Percentiles rank a stretch among this genome's conserved stretches.
Evolutionary conservation across 192 early-diverging fungal genomes (phyloP).

Genomic region (Martensiomyces pterosporus): DNA sequence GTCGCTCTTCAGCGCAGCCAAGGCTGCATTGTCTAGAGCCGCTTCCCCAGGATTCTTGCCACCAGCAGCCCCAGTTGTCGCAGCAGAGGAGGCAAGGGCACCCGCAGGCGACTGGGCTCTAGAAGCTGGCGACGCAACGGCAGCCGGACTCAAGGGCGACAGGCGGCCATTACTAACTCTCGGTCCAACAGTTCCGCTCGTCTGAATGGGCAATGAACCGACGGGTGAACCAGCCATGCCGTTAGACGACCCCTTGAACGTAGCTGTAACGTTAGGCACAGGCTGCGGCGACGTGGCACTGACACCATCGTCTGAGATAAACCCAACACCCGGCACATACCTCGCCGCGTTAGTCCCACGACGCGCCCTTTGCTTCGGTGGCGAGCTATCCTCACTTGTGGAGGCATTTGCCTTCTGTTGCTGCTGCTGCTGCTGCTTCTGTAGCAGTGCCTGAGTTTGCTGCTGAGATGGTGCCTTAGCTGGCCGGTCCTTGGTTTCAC

Average conservation of each 20-base stretch:
- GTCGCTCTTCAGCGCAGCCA: constrained; percentile 21
- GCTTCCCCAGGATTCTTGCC: neutral
- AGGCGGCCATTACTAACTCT: constrained; percentile 17
- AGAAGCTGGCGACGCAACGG: constrained; percentile 20
- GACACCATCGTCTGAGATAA: constrained; percentile 41
- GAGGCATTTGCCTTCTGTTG: too few relatives aligned
- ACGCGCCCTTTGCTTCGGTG: constrained; percentile 24
- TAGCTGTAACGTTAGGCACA: constrained; percentile 1
- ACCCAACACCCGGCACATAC: constrained; percentile 48
- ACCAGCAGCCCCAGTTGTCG: neutral
- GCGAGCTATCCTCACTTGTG: too few relatives aligned
- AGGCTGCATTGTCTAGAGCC: constrained; percentile 16
- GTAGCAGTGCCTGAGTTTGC: neutral
- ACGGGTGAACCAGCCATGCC: neutral
- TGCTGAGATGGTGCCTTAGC: neutral
- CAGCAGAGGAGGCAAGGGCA: too few relatives aligned
- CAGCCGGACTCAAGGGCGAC: constrained; percentile 33
- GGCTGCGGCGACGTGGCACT: constrained; percentile 42
- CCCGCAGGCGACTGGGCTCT: constrained; percentile 29
- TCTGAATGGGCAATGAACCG: constrained; percentile 8
- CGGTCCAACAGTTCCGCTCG: neutral
- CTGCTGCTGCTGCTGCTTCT: constrained; percentile 4
- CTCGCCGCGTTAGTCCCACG: constrained; percentile 41
- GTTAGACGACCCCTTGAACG: constrained; percentile 5
- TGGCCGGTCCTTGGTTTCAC: neutral